These are phyloP conservation scores for Calycina herbarum DNA, from an alignment of 2,329 filamentous ascomycete genomes.

Conservation along the genomic window DNA sequence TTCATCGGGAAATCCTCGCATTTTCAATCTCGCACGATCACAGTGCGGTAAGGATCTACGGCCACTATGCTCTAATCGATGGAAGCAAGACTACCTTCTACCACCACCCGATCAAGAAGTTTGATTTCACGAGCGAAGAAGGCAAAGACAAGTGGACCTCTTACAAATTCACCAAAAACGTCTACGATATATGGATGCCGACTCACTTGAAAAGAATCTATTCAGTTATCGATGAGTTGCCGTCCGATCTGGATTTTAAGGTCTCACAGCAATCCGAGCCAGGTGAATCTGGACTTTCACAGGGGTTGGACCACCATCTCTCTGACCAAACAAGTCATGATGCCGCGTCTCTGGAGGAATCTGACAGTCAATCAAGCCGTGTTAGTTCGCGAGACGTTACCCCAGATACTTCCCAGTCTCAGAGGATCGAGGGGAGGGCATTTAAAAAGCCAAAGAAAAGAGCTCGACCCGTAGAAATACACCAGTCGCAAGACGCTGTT, in stretches of 20 bases:
- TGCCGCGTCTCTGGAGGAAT: constrained; percentile 2
- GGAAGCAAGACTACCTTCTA: neutral
- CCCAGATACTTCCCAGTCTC: constrained; percentile 12
- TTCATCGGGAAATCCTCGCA: constrained; percentile 40
- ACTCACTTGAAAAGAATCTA: no score
- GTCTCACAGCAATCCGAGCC: constrained; percentile 18
- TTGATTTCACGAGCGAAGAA: constrained; percentile 7
- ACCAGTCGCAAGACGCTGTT: no score
- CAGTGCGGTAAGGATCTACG: constrained; percentile 36
- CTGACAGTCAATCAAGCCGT: constrained; percentile 11
- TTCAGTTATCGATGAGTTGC: constrained; percentile 31
- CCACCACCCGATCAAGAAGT: neutral
- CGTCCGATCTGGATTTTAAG: constrained; percentile 30
- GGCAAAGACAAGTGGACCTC: constrained; percentile 34
- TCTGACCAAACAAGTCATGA: constrained; percentile 16
- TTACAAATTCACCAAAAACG: constrained; percentile 28
- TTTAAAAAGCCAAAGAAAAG: no score
- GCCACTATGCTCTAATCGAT: constrained; percentile 35
- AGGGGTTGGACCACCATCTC: constrained; percentile 22
- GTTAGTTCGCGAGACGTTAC: constrained; percentile 15
- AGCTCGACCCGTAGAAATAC: no score
- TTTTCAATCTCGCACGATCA: neutral
- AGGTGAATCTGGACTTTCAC: constrained; percentile 20
- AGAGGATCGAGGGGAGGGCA: constrained; percentile 13
- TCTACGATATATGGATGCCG: no score